Base-by-base conservation (phyloP, 2,329 filamentous ascomycete genomes). In the Aspergillus pseudonomiae region DNA sequence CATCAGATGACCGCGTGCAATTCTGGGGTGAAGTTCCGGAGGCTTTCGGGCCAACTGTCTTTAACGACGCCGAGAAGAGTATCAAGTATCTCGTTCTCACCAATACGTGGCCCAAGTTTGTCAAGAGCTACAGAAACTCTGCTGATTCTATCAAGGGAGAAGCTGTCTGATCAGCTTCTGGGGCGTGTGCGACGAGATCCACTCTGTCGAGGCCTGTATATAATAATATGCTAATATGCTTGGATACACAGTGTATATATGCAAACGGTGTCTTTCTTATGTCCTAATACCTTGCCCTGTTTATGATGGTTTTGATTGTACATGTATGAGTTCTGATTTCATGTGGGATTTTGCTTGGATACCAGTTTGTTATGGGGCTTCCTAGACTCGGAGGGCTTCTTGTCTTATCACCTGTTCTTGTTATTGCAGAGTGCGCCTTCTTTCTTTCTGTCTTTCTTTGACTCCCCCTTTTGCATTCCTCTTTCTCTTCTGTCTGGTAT, bases 71-170 rank as follows among this genome's bases (percentile, higher is more conserved):
- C 0, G 83, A 88, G 70, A 75, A 76, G n/a, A 84, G 83, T 68
- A 85, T 91, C 76, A 89, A 89, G 74, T 88, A 90, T 63, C 80
- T 90, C 6, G 88, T 91, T 2, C 77, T 90, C 63, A 89, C 87
- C 16, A 90, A 90, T 71, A 91, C 89, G 0, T 91, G 89, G 88
- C 84, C 77, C 36, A 79, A 79, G 67, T 79, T 78, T 58, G 71
- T 78, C 45, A 71, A 59, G 58, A 65, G 59, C 28, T 66, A 62
- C 3, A 50, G 61, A 9, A 30, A n/a, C 30, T 56, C 61, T 24
- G 34, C 55, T 4, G 61, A 55, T 41, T 53, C 53, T 16, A 4
- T 41, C 9, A 41, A 10, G 16, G 39, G 19, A 0, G 39, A 41
- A 16, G 2, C 39, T 41, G 19, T 53, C 52, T 10, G n/a, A 60